Evolutionary conservation across 305 asterid genomes (phyloP).

Genomic region (Rubia tinctorum): DNA sequence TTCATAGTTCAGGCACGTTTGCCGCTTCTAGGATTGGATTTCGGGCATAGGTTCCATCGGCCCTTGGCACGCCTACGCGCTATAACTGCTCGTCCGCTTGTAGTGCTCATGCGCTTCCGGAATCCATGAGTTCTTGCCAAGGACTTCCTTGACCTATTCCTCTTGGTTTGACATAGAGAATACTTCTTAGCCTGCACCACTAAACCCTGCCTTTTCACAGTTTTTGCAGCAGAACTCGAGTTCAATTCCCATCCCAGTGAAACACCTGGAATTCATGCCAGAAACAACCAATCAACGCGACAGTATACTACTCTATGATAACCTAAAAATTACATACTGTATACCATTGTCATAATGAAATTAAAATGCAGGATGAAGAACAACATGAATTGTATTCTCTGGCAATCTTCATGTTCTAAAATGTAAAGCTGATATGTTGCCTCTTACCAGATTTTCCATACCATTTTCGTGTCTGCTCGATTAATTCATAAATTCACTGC

Average conservation of each 20-base stretch:
- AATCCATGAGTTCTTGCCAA: slow-evolving; percentile 88
- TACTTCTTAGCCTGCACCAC: slow-evolving; percentile 63
- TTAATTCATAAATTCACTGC: background rate
- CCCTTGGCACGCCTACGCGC: slow-evolving; percentile 87
- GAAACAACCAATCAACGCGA: background rate
- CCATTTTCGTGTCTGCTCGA: background rate
- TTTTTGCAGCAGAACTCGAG: slow-evolving; percentile 28
- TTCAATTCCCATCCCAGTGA: slow-evolving; percentile 44
- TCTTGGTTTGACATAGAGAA: slow-evolving; percentile 80
- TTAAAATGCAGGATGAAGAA: background rate
- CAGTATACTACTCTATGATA: background rate
- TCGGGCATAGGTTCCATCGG: slow-evolving; percentile 73
- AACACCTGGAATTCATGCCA: slow-evolving; percentile 33
- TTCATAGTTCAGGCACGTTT: slow-evolving; percentile 29
- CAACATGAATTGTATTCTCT: background rate
- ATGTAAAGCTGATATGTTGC: background rate
- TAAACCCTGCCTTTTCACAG: slow-evolving; percentile 42
- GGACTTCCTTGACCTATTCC: slow-evolving; percentile 81
- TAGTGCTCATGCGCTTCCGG: slow-evolving; percentile 82
- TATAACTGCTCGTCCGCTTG: slow-evolving; percentile 61
- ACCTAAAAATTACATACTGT: background rate
- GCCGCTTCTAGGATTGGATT: slow-evolving; percentile 41
- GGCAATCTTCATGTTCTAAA: background rate
- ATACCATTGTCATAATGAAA: background rate
- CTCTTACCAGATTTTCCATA: too few relatives aligned